Percentiles rank a stretch among this genome's conserved stretches.
These are phyloP conservation scores for Zalaria sp. DNA, from an alignment of 2,329 filamentous ascomycete genomes.

Conservation along the genomic window DNA sequence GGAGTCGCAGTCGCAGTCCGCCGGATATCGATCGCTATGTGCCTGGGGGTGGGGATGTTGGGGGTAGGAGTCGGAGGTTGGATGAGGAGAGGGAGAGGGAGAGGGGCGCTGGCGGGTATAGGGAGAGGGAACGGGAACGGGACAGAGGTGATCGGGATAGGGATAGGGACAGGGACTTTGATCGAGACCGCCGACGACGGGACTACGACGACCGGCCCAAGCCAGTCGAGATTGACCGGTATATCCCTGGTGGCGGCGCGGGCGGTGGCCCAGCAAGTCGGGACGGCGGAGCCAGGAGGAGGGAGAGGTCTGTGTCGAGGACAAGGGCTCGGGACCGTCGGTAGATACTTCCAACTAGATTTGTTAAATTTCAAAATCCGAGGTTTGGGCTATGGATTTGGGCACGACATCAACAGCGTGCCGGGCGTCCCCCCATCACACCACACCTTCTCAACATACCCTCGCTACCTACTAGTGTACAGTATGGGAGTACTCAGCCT, in stretches of 20 bases:
- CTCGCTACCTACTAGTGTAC: too few species aligned
- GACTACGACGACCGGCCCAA: slow-evolving; percentile 16
- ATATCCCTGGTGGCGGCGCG: slow-evolving; percentile 20
- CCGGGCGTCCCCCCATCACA: too few species aligned
- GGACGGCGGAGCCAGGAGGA: not conserved
- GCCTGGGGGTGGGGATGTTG: slow-evolving; percentile 7
- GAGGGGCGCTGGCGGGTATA: slow-evolving; percentile 6
- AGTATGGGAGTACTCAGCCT: too few species aligned
- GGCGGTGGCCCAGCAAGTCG: not conserved
- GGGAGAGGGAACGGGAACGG: slow-evolving; percentile 3
- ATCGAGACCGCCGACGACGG: slow-evolving; percentile 19
- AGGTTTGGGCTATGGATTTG: too few species aligned
- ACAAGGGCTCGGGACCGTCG: not conserved
- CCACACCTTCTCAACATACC: too few species aligned
- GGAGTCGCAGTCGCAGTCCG: slow-evolving; percentile 5
- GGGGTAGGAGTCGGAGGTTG: slow-evolving; percentile 9
- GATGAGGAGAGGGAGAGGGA: slow-evolving; percentile 4
- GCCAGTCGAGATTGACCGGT: slow-evolving; percentile 22
- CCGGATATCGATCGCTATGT: slow-evolving; percentile 6
- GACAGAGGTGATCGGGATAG: slow-evolving; percentile 5
- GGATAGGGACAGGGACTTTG: slow-evolving; percentile 22
- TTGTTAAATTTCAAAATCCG: too few species aligned
- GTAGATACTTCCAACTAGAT: too few species aligned
- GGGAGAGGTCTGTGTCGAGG: not conserved
- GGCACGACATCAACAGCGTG: too few species aligned